These are phyloP conservation scores for Neurospora crassa DNA, from an alignment of 2,329 filamentous ascomycete genomes.

Conservation along the genomic window DNA sequence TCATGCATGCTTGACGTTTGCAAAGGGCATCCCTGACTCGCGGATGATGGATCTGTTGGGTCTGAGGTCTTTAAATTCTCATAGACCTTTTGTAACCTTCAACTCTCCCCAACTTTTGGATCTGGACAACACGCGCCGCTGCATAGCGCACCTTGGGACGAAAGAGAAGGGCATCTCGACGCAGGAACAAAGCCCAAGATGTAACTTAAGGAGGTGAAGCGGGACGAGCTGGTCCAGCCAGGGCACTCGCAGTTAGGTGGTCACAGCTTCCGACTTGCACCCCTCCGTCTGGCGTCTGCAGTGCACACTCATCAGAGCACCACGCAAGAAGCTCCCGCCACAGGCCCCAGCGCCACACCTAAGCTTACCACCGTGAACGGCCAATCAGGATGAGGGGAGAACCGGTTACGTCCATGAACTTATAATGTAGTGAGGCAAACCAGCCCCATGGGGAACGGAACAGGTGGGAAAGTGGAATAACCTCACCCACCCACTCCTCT, in stretches of 20 bases:
- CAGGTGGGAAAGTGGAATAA: slow-evolving; percentile 1
- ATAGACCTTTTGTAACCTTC: background rate
- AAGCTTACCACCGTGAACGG: background rate
- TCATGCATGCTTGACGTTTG: background rate
- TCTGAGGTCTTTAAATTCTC: background rate
- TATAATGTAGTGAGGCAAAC: background rate
- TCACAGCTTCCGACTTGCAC: background rate
- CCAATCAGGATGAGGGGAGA: slow-evolving; percentile 14
- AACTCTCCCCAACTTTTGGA: background rate
- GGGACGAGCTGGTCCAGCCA: background rate
- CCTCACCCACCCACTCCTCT: slow-evolving; percentile 13
- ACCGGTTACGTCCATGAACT: slow-evolving; percentile 1
- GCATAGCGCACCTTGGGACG: background rate
- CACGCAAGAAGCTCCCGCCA: slow-evolving; percentile 9
- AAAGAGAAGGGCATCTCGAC: background rate
- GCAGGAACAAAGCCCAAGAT: background rate
- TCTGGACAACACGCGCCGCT: background rate
- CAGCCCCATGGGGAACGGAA: slow-evolving; percentile 8
- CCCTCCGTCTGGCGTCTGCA: background rate
- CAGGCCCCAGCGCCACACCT: slow-evolving; percentile 8
- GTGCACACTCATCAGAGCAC: background rate
- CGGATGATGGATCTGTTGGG: background rate
- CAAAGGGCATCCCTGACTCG: background rate
- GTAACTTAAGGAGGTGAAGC: background rate
- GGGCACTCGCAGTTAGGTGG: too few relatives aligned